A percentile compares a stretch with the other conserved stretches of the same genome.
Evolutionary conservation across 2,329 filamentous ascomycete genomes (phyloP).

Genomic region (Lachnellula arida): DNA sequence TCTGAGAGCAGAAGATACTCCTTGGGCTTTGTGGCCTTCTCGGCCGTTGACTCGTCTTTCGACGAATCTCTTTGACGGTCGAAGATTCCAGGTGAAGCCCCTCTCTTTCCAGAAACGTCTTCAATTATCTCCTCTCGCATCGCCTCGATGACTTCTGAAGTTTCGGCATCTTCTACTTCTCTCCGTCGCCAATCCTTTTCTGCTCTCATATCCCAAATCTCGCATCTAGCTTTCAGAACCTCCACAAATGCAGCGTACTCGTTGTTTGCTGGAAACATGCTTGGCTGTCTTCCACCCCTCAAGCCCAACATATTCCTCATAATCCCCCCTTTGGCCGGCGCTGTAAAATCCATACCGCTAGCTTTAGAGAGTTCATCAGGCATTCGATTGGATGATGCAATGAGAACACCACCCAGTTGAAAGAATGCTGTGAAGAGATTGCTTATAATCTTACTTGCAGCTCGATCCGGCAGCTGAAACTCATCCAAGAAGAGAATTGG

Average conservation of each 20-base stretch:
- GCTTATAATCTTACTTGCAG: slow-evolving; percentile 72
- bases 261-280: slow-evolving; percentile 51
- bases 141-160: slow-evolving; percentile 26
- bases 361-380: slow-evolving; percentile 76
- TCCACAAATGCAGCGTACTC: slow-evolving; percentile 75
- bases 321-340: slow-evolving; percentile 47
- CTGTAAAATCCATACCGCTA: slow-evolving; percentile 61
- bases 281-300: slow-evolving; percentile 29
- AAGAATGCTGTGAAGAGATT: slow-evolving; percentile 78
- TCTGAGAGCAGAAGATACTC: slow-evolving; percentile 25
- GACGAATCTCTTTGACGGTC: background rate
- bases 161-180: slow-evolving; percentile 37
- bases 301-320: slow-evolving; percentile 45
- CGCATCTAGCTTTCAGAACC: slow-evolving; percentile 70
- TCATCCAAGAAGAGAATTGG: slow-evolving; percentile 79
- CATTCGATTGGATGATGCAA: slow-evolving; percentile 79
- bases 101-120: slow-evolving; percentile 12
- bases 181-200: slow-evolving; percentile 64
- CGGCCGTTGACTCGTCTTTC: background rate
- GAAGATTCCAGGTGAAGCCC: background rate
- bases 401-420: slow-evolving; percentile 72
- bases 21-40: slow-evolving; percentile 13
- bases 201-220: slow-evolving; percentile 81
- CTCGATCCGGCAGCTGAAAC: slow-evolving; percentile 76
- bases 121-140: slow-evolving; percentile 32